Conservation (phyloP, 208 protist genomes). For the Crithidia acanthocephali region DNA sequence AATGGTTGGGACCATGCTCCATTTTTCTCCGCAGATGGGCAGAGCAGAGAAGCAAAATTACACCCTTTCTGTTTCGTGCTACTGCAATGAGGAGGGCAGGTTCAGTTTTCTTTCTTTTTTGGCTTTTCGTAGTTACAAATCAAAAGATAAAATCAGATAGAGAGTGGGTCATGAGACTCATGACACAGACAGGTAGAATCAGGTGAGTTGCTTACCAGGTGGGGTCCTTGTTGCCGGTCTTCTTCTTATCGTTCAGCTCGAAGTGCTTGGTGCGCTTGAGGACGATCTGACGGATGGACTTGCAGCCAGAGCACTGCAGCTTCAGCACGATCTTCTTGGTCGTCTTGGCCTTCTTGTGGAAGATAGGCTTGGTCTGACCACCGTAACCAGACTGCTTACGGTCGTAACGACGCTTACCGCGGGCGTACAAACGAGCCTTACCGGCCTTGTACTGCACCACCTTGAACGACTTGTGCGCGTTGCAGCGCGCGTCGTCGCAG, state of each 20-base stretch:
- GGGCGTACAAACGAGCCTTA: conserved; percentile 98
- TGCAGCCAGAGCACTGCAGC: conserved; percentile 98
- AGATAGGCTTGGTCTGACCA: conserved; percentile 99
- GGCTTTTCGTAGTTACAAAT: background rate
- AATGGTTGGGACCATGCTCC: too few species aligned
- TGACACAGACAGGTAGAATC: background rate
- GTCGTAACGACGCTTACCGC: conserved; percentile 99
- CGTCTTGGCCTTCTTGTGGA: conserved; percentile 99
- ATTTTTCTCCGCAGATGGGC: too few species aligned
- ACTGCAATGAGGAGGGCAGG: too few species aligned
- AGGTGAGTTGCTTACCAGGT: conserved; percentile 78
- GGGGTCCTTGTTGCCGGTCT: conserved; percentile 91
- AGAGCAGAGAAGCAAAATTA: too few species aligned
- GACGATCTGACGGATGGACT: conserved; percentile 93
- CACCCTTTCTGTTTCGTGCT: background rate
- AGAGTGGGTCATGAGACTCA: background rate
- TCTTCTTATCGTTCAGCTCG: conserved; percentile 97
- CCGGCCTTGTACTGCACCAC: conserved; percentile 99
- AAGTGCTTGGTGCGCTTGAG: conserved; percentile 99
- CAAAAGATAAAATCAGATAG: conserved; percentile 5
- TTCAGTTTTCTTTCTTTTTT: too few species aligned
- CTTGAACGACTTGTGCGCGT: conserved; percentile 98
- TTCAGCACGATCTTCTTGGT: conserved; percentile 99
- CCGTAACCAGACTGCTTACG: conserved; percentile 99
- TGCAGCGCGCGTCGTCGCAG: conserved; percentile 90